A percentile compares a stretch with the other conserved stretches of the same genome.
These are phyloP conservation scores for Lathyrus tuberosus DNA, from an alignment of 306 rosid genomes.

Conservation along the genomic window DNA sequence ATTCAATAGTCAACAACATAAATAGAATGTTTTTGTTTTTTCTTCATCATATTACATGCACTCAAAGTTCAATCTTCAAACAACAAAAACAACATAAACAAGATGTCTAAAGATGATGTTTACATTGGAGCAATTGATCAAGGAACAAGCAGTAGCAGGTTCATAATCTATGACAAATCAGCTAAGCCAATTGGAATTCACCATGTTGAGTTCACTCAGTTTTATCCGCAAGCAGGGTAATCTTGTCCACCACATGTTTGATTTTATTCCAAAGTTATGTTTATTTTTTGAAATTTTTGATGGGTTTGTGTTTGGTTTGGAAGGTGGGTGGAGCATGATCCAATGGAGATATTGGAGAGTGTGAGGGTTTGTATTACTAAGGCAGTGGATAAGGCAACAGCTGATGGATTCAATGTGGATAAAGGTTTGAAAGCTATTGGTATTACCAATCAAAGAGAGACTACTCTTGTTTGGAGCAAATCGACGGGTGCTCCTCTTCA, in stretches of 20 bases:
- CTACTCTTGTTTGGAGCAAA: constrained; percentile 92
- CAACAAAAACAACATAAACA: not conserved
- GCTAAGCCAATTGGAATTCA: constrained; percentile 63
- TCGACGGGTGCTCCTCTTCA: constrained; percentile 83
- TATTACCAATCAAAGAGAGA: constrained; percentile 92
- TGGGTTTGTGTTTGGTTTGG: not conserved
- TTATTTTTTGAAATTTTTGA: too few relatives aligned
- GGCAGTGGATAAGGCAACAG: constrained; percentile 84
- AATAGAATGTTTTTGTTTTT: too few relatives aligned
- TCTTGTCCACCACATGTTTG: not conserved
- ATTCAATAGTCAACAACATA: too few relatives aligned
- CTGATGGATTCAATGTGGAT: constrained; percentile 75
- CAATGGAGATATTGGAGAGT: constrained; percentile 84
- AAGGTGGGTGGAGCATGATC: constrained; percentile 96
- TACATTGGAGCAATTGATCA: constrained; percentile 80
- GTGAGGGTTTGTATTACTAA: constrained; percentile 68
- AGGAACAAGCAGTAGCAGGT: constrained; percentile 89
- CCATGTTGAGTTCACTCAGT: constrained; percentile 92
- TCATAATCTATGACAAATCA: constrained; percentile 64
- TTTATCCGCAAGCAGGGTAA: constrained; percentile 82
- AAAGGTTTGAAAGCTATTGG: constrained; percentile 81
- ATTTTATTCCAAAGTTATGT: not conserved
- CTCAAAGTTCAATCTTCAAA: too few relatives aligned
- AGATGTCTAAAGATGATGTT: constrained; percentile 48
- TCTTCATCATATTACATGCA: too few relatives aligned